A percentile compares a stretch with the other conserved stretches of the same genome.
phyloP scores from a whole-genome alignment of 108 stramenopile species.

The Cyclotella sp. region DNA sequence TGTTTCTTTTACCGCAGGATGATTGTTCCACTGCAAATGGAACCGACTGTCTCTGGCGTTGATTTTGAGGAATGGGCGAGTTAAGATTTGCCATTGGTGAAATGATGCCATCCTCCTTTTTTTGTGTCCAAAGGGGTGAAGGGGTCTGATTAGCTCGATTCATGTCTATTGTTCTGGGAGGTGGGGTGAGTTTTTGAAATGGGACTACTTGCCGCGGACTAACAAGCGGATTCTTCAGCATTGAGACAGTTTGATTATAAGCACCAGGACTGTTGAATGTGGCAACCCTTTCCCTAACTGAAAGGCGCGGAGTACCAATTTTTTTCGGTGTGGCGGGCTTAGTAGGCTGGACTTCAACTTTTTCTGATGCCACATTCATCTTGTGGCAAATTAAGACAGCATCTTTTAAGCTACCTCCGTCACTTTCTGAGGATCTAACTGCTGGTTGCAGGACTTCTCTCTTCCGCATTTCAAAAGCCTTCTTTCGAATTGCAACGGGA shows the following conservation, averaged over 20 bases:
- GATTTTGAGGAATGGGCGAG: neutral
- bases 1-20: neutral
- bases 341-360: neutral
- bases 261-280: slow-evolving; percentile 13
- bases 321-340: neutral
- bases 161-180: slow-evolving; percentile 19
- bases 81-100: slow-evolving; percentile 1
- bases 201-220: neutral
- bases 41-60: neutral
- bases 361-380: neutral
- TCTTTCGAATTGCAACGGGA: slow-evolving; percentile 25
- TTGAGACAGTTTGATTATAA: slow-evolving; percentile 5
- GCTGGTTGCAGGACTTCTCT: neutral
- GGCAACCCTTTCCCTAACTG: slow-evolving; percentile 42
- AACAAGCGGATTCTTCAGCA: neutral
- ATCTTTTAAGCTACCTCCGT: slow-evolving; percentile 3
- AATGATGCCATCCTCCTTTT: neutral
- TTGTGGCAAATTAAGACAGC: slow-evolving; percentile 8
- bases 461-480: slow-evolving; percentile 28
- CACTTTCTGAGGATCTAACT: neutral
- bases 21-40: neutral
- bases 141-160: slow-evolving; percentile 7
- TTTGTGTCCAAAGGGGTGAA: slow-evolving; percentile 13
- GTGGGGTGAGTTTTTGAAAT: slow-evolving; percentile 15
- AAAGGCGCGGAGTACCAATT: slow-evolving; percentile 9